phyloP scores from a whole-genome alignment of 768 basidiomycete species.

The Tephrocybe sp. region DNA sequence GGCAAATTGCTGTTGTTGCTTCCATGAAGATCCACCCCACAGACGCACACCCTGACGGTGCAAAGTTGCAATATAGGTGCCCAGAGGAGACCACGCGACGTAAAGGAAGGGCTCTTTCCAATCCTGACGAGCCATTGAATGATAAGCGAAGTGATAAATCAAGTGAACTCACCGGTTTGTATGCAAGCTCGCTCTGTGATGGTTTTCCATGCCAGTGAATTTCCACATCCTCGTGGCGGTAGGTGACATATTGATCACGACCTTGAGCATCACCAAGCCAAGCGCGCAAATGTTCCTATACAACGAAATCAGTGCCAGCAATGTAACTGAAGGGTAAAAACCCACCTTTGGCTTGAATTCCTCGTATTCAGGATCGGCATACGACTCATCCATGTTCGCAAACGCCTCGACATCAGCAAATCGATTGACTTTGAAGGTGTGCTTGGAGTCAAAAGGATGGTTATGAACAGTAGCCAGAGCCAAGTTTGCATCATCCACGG shows the following conservation, averaged over 20 bases:
- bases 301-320: constrained; percentile 1
- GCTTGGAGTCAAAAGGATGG: constrained; percentile 83
- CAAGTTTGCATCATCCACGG: constrained; percentile 63
- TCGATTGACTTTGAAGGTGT: constrained; percentile 80
- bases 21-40: constrained; percentile 93
- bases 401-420: constrained; percentile 90
- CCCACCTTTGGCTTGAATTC: constrained; percentile 74
- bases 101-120: constrained; percentile 91
- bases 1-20: constrained; percentile 84
- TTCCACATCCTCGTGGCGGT: constrained; percentile 86
- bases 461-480: constrained; percentile 69
- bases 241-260: constrained; percentile 94
- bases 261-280: constrained; percentile 93
- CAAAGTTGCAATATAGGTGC: constrained; percentile 91
- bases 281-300: constrained; percentile 88
- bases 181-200: constrained; percentile 77
- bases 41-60: constrained; percentile 94
- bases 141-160: constrained; percentile 8
- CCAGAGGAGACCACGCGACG: constrained; percentile 94
- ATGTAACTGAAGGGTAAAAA: background rate
- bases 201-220: constrained; percentile 93
- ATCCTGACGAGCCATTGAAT: constrained; percentile 46
- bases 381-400: constrained; percentile 73
- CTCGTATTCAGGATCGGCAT: constrained; percentile 68
- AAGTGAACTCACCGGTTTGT: constrained; percentile 62